Base-by-base conservation (phyloP, 495 filamentous ascomycete genomes). In the Trichoderma asperelloides region DNA sequence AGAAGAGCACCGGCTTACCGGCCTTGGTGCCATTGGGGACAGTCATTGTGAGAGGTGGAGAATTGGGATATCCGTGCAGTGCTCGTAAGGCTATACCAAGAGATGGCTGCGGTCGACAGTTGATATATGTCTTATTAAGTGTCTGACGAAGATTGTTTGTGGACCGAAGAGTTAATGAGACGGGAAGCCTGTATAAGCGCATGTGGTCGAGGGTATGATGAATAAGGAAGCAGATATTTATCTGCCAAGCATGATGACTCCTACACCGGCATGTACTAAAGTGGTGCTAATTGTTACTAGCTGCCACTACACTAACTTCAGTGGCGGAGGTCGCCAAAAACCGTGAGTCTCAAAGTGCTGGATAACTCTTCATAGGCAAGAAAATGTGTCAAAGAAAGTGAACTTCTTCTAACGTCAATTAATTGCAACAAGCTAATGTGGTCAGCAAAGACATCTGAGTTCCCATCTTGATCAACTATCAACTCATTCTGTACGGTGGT, bases 1-100 rank as follows among this genome's bases (percentile, higher is more conserved):
- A 82, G 73, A 83, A 83, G 27, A 83, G 74, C 43, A 82, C 78
- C 33, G 73, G 74, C 62, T 70, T 74, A 5, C 55, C 55, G 23
- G 55, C 9, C 11, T 60, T 60, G 25, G 23, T 60, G 55, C 55
- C 55, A 30, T 60, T 60, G 23, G 55, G 9, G 11, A 60, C 55
- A 33, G 55, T 60, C 55, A 60, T 60, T 12, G 55, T 60, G 55
- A 60, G 55, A 60, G 11, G n/a, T 3, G 15, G 13, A 60, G 55
- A 27, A 25, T 8, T 25, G 16, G 55, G 2, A 18, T 15, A 12
- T 28, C 23, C 2, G 55, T 30, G 25, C 0, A 60, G 25, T 30
- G 55, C 27, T 33, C 27, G 55, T 13, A 11, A 30, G 25, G 55
- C 13, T 3, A 25, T 27, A 33, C 25, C 9, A 60, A 13, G 55